Evolutionary conservation across 345 rosid species (phyloP), one percentile per base, ranked within the genome.

Genomic region (Citrus cavaleriei): DNA sequence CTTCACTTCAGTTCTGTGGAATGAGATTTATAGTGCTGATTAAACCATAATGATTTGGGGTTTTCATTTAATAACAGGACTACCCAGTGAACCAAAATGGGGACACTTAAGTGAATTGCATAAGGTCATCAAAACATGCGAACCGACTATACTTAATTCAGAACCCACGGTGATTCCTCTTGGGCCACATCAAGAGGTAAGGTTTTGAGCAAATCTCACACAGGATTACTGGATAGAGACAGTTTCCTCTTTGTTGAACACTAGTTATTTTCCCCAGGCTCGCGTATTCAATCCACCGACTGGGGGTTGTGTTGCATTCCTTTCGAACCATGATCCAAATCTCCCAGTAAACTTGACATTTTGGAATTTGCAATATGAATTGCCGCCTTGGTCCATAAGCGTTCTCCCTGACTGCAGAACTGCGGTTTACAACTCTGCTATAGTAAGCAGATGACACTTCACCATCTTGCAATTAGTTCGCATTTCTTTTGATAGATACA

Each of bases 301-400:
- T 2, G 84, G 89, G 65, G 22, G 28, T 5, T 95, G 98, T 75
- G 92, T 98, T 28, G 98, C 98, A 68, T 95, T 95, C 86, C 89
- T 93, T 73, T 89, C 98, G 40, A 95, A 95, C 84, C 87, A 88
- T 28, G 92, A 95, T 54, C 58, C 58, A 54, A 54, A 16, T 54
- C n/a, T 54, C n/a, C 22, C 58, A 19, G 58, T 30, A 3, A 92
- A 81, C 57, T 96, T 94, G 35, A 81, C 83, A 30, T 94, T 89
- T 70, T 80, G 89, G 63, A 86, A 87, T 61, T 73, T 77, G 85
- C 91, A 88, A 72, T 90, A 91, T 72, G 88, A 88, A 55, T 81
- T 94, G 60, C 98, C 93, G 40, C 87, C 97, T 37, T 94, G 98
- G 98, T 94, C 98, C 3, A 77, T 94, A 68, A 94, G 97, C 89